Evolutionary conservation across 2,329 filamentous ascomycete species (phyloP).

Genomic region (Myotisia sp.): DNA sequence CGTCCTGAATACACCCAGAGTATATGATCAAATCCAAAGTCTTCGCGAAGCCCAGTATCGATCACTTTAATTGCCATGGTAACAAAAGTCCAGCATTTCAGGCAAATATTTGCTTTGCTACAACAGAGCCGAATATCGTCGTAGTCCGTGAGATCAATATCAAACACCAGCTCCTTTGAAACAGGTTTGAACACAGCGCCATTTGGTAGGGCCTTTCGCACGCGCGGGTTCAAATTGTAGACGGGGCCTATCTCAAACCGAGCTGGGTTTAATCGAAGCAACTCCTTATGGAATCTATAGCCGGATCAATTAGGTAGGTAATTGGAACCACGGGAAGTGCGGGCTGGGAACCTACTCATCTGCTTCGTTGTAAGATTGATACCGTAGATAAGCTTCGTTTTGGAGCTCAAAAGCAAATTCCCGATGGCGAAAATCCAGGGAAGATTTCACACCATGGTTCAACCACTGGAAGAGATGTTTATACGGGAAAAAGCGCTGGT

Average conservation of each 20-base stretch:
- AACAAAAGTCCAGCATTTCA: slow-evolving; percentile 91
- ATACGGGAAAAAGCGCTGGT: slow-evolving; percentile 90
- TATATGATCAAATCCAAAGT: slow-evolving; percentile 94
- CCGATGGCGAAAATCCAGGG: slow-evolving; percentile 77
- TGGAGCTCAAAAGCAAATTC: slow-evolving; percentile 95
- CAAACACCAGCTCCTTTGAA: slow-evolving; percentile 90
- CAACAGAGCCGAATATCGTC: slow-evolving; percentile 95
- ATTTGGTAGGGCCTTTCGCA: slow-evolving; percentile 76
- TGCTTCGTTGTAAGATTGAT: slow-evolving; percentile 61
- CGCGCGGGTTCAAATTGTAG: slow-evolving; percentile 83
- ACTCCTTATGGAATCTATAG: slow-evolving; percentile 69
- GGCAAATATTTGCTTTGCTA: slow-evolving; percentile 81
- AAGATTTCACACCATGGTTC: slow-evolving; percentile 77
- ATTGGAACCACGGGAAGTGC: slow-evolving; percentile 3
- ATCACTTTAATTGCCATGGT: slow-evolving; percentile 95
- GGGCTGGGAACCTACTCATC: slow-evolving; percentile 42
- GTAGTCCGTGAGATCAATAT: slow-evolving; percentile 99
- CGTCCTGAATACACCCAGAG: slow-evolving; percentile 98
- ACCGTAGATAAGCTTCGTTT: slow-evolving; percentile 83
- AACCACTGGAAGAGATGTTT: slow-evolving; percentile 93
- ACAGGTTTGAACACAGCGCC: slow-evolving; percentile 70
- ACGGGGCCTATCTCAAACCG: slow-evolving; percentile 98
- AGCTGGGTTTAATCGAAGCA: slow-evolving; percentile 71
- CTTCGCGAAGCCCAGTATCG: slow-evolving; percentile 71
- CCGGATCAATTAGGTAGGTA: slow-evolving; percentile 12